Percentiles rank a stretch among this genome's conserved stretches.
Evolutionary conservation across 2,329 filamentous ascomycete genomes (phyloP).

Genomic region (Colletotrichum paranaense): DNA sequence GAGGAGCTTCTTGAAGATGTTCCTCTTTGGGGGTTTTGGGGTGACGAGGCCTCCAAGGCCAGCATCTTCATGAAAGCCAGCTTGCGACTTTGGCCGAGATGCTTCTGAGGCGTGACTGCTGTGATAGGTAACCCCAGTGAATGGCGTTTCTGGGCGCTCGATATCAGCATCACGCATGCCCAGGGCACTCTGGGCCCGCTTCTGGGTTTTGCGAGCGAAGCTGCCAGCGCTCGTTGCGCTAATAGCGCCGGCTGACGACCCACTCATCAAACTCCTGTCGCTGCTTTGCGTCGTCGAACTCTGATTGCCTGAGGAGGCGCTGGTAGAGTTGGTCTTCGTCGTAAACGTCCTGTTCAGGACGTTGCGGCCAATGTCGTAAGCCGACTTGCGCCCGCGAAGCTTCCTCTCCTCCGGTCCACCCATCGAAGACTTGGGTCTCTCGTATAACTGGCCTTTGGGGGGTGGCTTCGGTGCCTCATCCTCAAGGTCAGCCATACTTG

Average conservation of each 20-base stretch:
- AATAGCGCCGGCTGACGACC: constrained; percentile 87
- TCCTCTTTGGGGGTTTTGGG: constrained; percentile 84
- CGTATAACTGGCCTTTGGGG: constrained; percentile 63
- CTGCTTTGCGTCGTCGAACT: constrained; percentile 83
- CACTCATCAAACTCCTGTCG: constrained; percentile 91
- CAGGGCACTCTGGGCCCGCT: constrained; percentile 72
- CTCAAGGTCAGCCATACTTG: constrained; percentile 56
- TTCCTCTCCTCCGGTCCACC: constrained; percentile 57
- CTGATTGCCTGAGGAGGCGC: constrained; percentile 77
- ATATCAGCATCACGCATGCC: constrained; percentile 67
- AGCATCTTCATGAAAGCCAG: constrained; percentile 74
- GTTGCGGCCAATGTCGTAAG: constrained; percentile 79
- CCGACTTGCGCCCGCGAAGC: constrained; percentile 76
- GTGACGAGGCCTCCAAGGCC: constrained; percentile 82
- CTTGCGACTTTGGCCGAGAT: constrained; percentile 72
- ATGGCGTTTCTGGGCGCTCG: constrained; percentile 70
- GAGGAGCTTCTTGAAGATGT: constrained; percentile 95
- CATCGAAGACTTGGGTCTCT: constrained; percentile 70
- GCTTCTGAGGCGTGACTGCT: constrained; percentile 82
- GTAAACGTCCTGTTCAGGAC: constrained; percentile 84
- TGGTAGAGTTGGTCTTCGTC: constrained; percentile 87
- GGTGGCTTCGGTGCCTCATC: constrained; percentile 72
- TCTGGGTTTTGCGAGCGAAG: constrained; percentile 80
- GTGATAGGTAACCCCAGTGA: constrained; percentile 89
- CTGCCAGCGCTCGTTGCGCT: constrained; percentile 97